Percentiles rank a stretch among this genome's conserved stretches.
These are phyloP conservation scores for Silene coronaria DNA, from an alignment of 179 eudicot species.

Conservation along the genomic window DNA sequence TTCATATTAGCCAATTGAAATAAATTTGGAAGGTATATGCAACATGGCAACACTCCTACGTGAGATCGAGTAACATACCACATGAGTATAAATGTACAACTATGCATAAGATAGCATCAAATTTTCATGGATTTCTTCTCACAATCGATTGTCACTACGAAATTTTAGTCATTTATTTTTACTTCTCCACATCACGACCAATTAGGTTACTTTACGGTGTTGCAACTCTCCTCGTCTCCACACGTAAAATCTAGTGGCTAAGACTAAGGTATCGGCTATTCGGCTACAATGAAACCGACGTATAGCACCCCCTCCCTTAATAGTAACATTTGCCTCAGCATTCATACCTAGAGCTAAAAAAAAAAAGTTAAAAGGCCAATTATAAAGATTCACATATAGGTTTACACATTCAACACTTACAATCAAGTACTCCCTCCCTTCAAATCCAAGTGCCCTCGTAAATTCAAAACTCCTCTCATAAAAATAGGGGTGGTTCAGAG, in stretches of 20 bases:
- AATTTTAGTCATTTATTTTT: not conserved
- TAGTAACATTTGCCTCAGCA: not conserved
- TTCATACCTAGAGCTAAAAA: not conserved
- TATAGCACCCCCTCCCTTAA: not conserved
- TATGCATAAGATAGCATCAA: not conserved
- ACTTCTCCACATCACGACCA: not conserved
- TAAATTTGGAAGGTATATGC: not conserved
- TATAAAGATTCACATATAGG: not conserved
- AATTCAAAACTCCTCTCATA: not conserved
- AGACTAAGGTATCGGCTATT: not conserved
- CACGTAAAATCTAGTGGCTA: not conserved
- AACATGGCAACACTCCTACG: not conserved
- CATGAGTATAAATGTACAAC: not conserved
- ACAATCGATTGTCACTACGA: not conserved
- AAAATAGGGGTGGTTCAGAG: not conserved
- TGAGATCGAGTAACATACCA: not conserved
- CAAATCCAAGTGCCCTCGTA: not conserved
- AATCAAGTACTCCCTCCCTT: slow-evolving; percentile 1
- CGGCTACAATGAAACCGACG: not conserved
- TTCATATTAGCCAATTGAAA: no score
- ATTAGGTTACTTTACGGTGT: not conserved
- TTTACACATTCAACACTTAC: not conserved
- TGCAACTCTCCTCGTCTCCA: not conserved
- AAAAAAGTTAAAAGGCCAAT: not conserved
- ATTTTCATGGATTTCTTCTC: not conserved